phyloP scores from a whole-genome alignment of 2,329 filamentous ascomycete genomes.

The Dactylellina parvicollis region DNA sequence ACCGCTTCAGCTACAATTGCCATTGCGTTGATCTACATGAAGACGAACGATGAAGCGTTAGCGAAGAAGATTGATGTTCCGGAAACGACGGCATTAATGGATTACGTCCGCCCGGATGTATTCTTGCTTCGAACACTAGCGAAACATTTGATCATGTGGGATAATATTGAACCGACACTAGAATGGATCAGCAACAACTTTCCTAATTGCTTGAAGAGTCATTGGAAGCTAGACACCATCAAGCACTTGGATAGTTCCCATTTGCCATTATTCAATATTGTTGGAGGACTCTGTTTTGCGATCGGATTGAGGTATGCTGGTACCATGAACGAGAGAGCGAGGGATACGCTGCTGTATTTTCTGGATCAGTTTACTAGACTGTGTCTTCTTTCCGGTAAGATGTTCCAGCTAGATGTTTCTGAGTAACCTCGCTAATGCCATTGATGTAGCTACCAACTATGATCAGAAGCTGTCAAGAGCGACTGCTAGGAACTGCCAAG shows the following conservation, averaged over 20 bases:
- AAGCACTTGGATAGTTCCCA: conserved; percentile 78
- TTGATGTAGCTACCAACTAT: conserved; percentile 70
- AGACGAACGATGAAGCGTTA: conserved; percentile 85
- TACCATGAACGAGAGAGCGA: conserved; percentile 74
- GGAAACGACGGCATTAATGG: conserved; percentile 87
- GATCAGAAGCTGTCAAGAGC: conserved; percentile 84
- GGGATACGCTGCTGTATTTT: conserved; percentile 83
- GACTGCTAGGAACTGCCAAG: conserved; percentile 89
- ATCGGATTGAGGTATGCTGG: conserved; percentile 79
- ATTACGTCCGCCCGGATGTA: conserved; percentile 93
- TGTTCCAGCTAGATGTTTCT: not conserved
- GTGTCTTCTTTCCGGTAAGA: conserved; percentile 66
- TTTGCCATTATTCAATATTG: conserved; percentile 90
- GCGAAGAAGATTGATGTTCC: conserved; percentile 94
- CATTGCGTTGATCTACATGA: conserved; percentile 93
- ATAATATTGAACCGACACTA: conserved; percentile 76
- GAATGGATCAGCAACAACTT: conserved; percentile 80
- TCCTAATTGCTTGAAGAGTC: conserved; percentile 73
- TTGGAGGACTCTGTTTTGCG: conserved; percentile 86
- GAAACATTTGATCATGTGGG: conserved; percentile 93
- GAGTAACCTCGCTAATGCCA: not conserved
- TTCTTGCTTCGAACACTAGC: conserved; percentile 89
- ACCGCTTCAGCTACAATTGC: conserved; percentile 93
- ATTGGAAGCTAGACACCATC: conserved; percentile 70
- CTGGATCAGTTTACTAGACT: conserved; percentile 87